Base-by-base conservation (phyloP, 768 basidiomycete genomes). In the Mycena olivaceomarginata region DNA sequence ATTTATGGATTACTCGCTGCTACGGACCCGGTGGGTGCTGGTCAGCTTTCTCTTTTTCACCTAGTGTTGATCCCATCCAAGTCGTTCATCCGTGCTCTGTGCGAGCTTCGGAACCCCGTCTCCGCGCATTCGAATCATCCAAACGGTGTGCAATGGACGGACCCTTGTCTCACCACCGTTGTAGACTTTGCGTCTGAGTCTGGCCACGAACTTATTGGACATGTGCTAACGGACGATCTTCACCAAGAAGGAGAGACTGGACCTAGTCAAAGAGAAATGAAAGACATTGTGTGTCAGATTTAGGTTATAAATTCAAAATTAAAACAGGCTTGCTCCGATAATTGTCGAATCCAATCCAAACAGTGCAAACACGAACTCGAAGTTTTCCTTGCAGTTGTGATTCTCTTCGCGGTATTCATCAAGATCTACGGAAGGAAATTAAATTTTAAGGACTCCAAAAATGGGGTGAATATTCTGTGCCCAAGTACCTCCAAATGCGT, bases 261-360 rank as follows among this genome's bases (percentile, higher is more conserved):
- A 11, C 43, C 43, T 45, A 15, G 43, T 45, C 43, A 15, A 45
- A 45, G 15, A 45, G 53, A 56, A 56, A 56, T 56, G 53, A 56
- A 56, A 56, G 53, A 56, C 53, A 22, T 56, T 56, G 53, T 25
- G 53, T 22, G n/a, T 22, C 53, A 56, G n/a, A 56, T 56, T 56
- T 56, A 56, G 53, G 5, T 22, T 56, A 22, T 22, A 22, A 56
- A 56, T 56, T 56, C n/a, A 22, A n/a, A 51, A 16, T 51, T 16
- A 51, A 51, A 31, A 31, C 31, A 31, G 31, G 31, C 31, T 31
- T 31, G 31, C 31, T 31, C 48, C n/a, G 48, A 18, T 51, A 18
- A 51, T 51, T 51, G 48, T 51, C 48, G 48, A 51, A 51, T 51
- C 48, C 48, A 51, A 51, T 51, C 48, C 48, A 51, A 51, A n/a